Evolutionary conservation across 257 asterid species (phyloP).

Genomic region (Penstemon barbatus): DNA sequence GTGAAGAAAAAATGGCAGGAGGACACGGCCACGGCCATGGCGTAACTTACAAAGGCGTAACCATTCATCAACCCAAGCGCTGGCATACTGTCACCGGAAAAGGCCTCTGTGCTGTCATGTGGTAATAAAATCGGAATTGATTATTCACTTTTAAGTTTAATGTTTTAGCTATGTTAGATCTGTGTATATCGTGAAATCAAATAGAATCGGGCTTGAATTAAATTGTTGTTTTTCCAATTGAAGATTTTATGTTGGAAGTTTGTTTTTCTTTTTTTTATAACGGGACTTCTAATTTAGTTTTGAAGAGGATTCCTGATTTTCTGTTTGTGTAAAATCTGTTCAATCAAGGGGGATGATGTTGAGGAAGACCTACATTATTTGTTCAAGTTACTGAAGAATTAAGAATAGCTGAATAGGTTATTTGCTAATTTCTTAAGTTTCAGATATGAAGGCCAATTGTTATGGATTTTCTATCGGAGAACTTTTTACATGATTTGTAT

Average conservation of each 20-base stretch:
- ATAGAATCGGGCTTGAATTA: neutral
- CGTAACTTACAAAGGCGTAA: conserved; percentile 72
- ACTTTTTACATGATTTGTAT: too few species aligned
- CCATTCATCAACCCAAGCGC: conserved; percentile 79
- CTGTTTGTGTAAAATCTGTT: conserved; percentile 2
- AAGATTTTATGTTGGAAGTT: neutral
- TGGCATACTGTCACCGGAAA: conserved; percentile 93
- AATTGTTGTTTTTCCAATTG: conserved; percentile 2
- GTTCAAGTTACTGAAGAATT: too few species aligned
- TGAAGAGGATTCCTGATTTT: neutral
- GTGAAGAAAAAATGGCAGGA: conserved; percentile 49
- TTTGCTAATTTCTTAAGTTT: neutral
- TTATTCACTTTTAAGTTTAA: neutral
- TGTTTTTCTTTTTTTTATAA: neutral
- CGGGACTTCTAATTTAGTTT: neutral
- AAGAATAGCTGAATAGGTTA: too few species aligned
- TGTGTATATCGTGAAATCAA: conserved; percentile 6
- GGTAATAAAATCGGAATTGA: conserved; percentile 41
- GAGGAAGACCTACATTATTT: neutral
- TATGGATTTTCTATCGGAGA: too few species aligned
- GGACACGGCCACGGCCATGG: conserved; percentile 59
- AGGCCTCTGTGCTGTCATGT: conserved; percentile 93
- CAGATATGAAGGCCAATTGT: neutral
- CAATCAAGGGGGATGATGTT: neutral
- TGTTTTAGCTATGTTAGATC: conserved; percentile 14